Evolutionary conservation across 2,329 filamentous ascomycete species (phyloP), one percentile per base, ranked within the genome.

Genomic region (Macroventuria anomochaeta): DNA sequence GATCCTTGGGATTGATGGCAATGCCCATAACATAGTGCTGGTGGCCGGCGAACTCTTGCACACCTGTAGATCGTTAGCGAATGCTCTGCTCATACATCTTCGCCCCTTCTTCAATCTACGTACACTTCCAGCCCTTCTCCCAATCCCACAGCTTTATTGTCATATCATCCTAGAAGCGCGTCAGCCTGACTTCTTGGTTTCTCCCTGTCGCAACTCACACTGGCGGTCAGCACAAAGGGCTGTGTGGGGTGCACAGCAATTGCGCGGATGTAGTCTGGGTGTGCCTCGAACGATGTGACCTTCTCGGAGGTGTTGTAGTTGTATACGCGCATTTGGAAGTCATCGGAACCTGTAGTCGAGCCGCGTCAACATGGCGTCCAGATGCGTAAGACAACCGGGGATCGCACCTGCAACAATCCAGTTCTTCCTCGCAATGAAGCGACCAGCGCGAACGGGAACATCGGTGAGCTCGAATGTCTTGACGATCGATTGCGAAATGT

Each of bases 301-400:
- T 97, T 97, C 79, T 99, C 95, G 56, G 91, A 96, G 47, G 95
- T 99, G 80, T 99, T 97, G 84, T 97, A 99, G 81, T 99, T 97
- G 85, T 96, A 96, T 6, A 74, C 72, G 49, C 93, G 89, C 57
- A 89, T 75, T 70, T 88, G 85, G 80, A 96, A 99, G 80, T 96
- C 91, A 80, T 96, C 91, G 64, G 89, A 93, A 54, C 71, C 71
- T 74, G 54, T n/a, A 47, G 32, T 58, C 42, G 34, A 44, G 41
- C 36, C 43, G 47, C 33, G 64, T 73, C 64, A 73, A 59, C 51
- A 41, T 37, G 46, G 12, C 7, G 3, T 25, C 23, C 11, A 11
- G n/a, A 26, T 2, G 18, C 38, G 10, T 23, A 7, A 10, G 10
- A 20, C 25, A 26, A n/a, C 18, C 7, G 20, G 10, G 17, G 15